Evolutionary conservation across 306 rosid species (phyloP), one percentile per base, ranked within the genome.

Genomic region (Cyamopsis tetragonoloba): DNA sequence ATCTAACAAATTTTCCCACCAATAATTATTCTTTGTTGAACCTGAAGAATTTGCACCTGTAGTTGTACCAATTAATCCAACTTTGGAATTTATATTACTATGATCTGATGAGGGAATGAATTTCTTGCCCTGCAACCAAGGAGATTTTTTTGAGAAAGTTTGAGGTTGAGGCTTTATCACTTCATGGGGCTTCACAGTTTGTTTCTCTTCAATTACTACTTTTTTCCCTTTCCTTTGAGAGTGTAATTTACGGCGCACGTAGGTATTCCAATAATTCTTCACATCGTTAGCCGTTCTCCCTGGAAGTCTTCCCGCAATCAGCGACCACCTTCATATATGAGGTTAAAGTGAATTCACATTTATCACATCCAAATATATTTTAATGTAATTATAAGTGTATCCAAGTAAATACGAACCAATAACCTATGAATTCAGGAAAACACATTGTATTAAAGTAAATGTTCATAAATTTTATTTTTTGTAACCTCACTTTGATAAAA

Each of bases 271-370:
- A 7, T 5, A 72, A 17, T 72, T 72, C 5, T 72, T 72, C 54
- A 72, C 63, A 50, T 61, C 70, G 7, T 72, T 62, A 1, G 63
- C 0, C 2, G 77, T 72, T 50, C 77, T 48, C 62, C 77, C 70
- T 0, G 70, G 71, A 37, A 72, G 41, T 31, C 70, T 72, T 28
- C 63, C 70, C 0, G 77, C 63, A 49, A 72, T 72, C 15, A 72
- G 6, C 4, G 77, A 35, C 77, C 77, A 72, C 50, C 77, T 71
- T 12, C 32, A 18, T n/a, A n/a, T n/a, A n/a, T n/a, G n/a, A n/a
- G n/a, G n/a, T n/a, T n/a, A n/a, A n/a, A n/a, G n/a, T n/a, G n/a
- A n/a, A n/a, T n/a, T n/a, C n/a, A n/a, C n/a, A n/a, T n/a, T n/a
- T n/a, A n/a, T n/a, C n/a, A n/a, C n/a, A n/a, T n/a, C n/a, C n/a